Conservation (phyloP, 106 monocot species). For the Xerophyta viscosa region DNA sequence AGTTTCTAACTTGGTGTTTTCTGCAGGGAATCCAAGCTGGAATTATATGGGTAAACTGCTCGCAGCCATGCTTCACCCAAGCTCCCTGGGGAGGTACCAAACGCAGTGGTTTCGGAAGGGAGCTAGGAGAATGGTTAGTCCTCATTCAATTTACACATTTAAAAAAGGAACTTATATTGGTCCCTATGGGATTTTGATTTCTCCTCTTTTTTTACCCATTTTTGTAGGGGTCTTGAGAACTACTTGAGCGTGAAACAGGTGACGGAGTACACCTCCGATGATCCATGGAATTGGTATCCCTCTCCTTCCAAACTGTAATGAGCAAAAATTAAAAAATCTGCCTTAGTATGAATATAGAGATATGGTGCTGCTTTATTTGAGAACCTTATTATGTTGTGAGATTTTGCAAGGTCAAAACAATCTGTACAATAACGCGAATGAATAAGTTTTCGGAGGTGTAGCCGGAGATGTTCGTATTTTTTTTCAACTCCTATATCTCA, state of each 20-base stretch:
- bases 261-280: conserved; percentile 78
- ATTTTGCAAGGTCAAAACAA: too few species aligned
- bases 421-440: too few species aligned
- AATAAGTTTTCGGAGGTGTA: too few species aligned
- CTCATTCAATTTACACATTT: background rate
- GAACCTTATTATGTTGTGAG: too few species aligned
- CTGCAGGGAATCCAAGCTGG: conserved; percentile 68
- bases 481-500: too few species aligned
- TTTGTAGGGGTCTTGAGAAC: conserved; percentile 79
- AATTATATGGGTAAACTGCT: conserved; percentile 86
- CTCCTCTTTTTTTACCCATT: background rate
- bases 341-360: too few species aligned
- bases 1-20: background rate
- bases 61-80: conserved; percentile 87
- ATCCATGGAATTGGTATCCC: conserved; percentile 86
- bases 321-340: too few species aligned
- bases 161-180: too few species aligned
- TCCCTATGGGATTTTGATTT: background rate
- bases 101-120: conserved; percentile 94
- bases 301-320: conserved; percentile 61
- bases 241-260: conserved; percentile 91
- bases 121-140: conserved; percentile 86
- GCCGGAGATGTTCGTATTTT: too few species aligned
- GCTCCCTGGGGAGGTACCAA: conserved; percentile 99
- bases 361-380: too few species aligned